A percentile compares a stretch with the other conserved stretches of the same genome.
Conservation (phyloP, 2,329 filamentous ascomycete species). For the Tricladium varicosporioides region DNA sequence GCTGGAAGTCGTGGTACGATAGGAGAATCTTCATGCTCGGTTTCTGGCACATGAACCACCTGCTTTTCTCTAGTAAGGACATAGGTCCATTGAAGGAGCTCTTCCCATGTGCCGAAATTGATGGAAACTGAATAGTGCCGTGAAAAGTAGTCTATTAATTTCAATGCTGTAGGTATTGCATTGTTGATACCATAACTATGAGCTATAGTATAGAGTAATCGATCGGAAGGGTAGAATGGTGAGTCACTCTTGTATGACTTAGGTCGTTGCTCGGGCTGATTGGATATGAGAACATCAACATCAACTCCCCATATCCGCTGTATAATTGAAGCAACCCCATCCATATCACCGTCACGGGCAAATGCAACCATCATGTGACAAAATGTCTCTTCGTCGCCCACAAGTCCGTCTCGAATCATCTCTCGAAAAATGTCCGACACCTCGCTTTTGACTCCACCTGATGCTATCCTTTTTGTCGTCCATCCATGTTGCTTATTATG, state of each 20-base stretch:
- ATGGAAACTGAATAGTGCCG: constrained; percentile 57
- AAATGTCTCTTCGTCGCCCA: constrained; percentile 51
- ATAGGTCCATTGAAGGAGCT: constrained; percentile 66
- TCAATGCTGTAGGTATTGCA: constrained; percentile 56
- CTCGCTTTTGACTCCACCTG: constrained; percentile 19
- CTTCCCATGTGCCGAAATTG: constrained; percentile 57
- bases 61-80: constrained; percentile 39
- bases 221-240: constrained; percentile 54
- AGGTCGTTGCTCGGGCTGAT: constrained; percentile 31
- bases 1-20: constrained; percentile 16
- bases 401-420: constrained; percentile 44
- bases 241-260: constrained; percentile 44
- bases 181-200: constrained; percentile 67
- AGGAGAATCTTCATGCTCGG: neutral
- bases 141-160: constrained; percentile 62
- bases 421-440: constrained; percentile 40
- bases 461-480: neutral
- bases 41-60: neutral
- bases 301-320: constrained; percentile 52
- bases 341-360: constrained; percentile 49
- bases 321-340: constrained; percentile 46
- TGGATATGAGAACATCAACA: constrained; percentile 15
- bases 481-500: too few species aligned
- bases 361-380: constrained; percentile 51
- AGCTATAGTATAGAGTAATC: constrained; percentile 64